Base-by-base conservation (phyloP, 2,329 filamentous ascomycete genomes). In the Gaeumannomyces tritici region DNA sequence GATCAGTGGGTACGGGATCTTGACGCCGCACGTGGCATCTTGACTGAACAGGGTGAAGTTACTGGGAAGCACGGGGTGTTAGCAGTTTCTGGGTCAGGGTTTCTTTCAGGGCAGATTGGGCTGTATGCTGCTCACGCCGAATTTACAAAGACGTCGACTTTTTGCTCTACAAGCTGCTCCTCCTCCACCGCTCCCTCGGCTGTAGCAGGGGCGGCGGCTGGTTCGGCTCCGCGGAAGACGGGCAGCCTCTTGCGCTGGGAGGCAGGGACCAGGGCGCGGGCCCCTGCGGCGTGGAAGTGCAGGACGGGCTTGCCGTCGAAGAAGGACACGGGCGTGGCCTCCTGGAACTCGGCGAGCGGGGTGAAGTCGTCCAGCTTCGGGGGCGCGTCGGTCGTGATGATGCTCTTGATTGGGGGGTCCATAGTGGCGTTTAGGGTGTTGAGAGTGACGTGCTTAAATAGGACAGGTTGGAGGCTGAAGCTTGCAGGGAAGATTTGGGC, bases 1-100 rank as follows among this genome's bases (percentile, higher is more conserved):
- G 71, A 93, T 89, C 64, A 84, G 78, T 3, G 87, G 89, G 73
- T 92, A 93, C 0, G 88, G 85, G 66, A 93, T 89, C 55, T 84
- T 80, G 57, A 91, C 75, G 65, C 89, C 90, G 24, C 76, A 80
- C 47, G 79, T 77, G 15, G 79, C 80, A 4, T 80, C 72, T 15
- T 76, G 73, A 66, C 86, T 88, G 76, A 86, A 92, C 64, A 93
- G 73, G 18, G 79, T 85, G 62, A 93, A 79, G 67, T 80, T 76
- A 68, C 82, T 83, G 69, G 24, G 8, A n/a, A 28, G 7, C 13
- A 5, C 4, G 12, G 31, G 42, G 71, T 77, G 55, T 13, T n/a
- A 62, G 15, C 3, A 24, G n/a, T 55, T 55, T 55, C 26, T 55
- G 3, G 51, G 51, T 55, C 33, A 3, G 21, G n/a, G n/a, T 26